Conservation (phyloP, 441 rosid genomes). For the Theobroma grandiflorum region DNA sequence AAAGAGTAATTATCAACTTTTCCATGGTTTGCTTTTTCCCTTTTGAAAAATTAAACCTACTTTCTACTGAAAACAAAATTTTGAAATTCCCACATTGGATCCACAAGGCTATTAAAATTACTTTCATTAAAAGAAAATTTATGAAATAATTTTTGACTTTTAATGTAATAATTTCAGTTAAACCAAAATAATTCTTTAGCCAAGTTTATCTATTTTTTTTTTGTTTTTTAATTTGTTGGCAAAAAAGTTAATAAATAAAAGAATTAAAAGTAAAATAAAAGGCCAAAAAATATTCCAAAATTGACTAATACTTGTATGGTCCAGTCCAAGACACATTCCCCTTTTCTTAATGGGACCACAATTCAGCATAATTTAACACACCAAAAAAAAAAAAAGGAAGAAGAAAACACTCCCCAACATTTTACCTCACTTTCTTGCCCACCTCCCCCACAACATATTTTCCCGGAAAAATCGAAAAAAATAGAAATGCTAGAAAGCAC, state of each 20-base stretch:
- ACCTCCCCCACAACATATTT: neutral
- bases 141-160: no score
- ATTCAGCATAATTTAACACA: no score
- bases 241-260: neutral
- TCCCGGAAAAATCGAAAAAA: constrained; percentile 29
- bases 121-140: no score
- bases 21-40: no score
- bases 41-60: no score
- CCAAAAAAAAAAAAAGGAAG: neutral
- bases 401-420: neutral
- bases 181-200: no score
- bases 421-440: constrained; percentile 21
- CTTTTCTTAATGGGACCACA: neutral
- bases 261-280: neutral
- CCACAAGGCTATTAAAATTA: no score
- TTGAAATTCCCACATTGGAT: no score
- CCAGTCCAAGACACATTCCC: neutral
- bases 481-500: neutral
- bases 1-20: no score
- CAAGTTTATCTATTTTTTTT: no score
- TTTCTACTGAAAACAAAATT: no score
- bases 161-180: neutral
- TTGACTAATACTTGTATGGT: constrained; percentile 6
- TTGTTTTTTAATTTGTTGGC: no score
- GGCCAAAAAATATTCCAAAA: neutral